Percentiles rank a stretch among this genome's conserved stretches.
Conservation (phyloP, 192 early-diverging fungal species). For the Backusella psychrophila region DNA sequence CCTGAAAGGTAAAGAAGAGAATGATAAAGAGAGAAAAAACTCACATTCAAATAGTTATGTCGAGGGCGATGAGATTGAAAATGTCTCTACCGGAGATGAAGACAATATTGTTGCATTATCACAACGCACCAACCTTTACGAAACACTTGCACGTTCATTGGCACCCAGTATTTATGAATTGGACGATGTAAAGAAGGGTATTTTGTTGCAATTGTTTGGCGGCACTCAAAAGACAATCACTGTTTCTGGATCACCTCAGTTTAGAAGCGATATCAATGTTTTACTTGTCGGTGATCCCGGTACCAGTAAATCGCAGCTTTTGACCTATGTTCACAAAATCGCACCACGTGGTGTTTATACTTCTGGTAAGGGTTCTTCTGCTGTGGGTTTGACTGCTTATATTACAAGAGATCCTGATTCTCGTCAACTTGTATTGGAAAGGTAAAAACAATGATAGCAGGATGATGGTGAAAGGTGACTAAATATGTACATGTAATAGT, state of each 20-base stretch:
- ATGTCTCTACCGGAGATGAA: conserved; percentile 49
- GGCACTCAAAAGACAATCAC: conserved; percentile 84
- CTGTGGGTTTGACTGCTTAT: conserved; percentile 94
- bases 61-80: conserved; percentile 47
- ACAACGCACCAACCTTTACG: conserved; percentile 70
- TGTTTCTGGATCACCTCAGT: conserved; percentile 63
- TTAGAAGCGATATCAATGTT: conserved; percentile 90
- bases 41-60: conserved; percentile 35
- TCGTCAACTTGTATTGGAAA: conserved; percentile 93
- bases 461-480: neutral
- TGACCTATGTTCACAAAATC: conserved; percentile 90
- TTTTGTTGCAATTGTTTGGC: conserved; percentile 94
- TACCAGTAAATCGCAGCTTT: conserved; percentile 91
- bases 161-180: conserved; percentile 95
- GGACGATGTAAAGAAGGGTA: conserved; percentile 98
- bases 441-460: conserved; percentile 31
- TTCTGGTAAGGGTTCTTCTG: conserved; percentile 95
- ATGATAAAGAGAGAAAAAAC: neutral
- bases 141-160: conserved; percentile 72
- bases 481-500: conserved; percentile 30
- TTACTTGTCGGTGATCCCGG: conserved; percentile 97
- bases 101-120: conserved; percentile 64
- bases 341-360: conserved; percentile 96
- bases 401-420: conserved; percentile 94
- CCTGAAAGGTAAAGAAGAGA: neutral